Evolutionary conservation across 2,329 filamentous ascomycete species (phyloP).

Genomic region (Clonostachys rhizophaga): DNA sequence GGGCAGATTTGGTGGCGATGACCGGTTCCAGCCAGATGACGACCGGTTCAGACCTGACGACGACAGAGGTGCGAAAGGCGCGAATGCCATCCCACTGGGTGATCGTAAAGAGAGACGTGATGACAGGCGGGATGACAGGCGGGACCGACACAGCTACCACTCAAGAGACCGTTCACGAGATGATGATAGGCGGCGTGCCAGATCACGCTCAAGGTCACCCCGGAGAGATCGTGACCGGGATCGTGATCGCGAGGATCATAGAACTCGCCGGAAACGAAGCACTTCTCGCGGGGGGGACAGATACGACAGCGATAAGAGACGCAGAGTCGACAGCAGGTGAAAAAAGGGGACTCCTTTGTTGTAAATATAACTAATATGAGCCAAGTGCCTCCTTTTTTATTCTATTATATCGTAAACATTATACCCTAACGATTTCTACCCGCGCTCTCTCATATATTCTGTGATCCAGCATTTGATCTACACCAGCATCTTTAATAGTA

Average conservation of each 20-base stretch:
- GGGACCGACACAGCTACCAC: slow-evolving; percentile 17
- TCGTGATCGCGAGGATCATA: slow-evolving; percentile 21
- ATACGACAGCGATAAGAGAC: slow-evolving; percentile 55
- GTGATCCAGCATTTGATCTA: slow-evolving; percentile 60
- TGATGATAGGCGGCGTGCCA: slow-evolving; percentile 13
- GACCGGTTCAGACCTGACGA: slow-evolving; percentile 37
- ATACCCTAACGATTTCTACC: slow-evolving; percentile 83
- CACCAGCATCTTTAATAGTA: slow-evolving; percentile 51
- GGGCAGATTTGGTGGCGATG: slow-evolving; percentile 44
- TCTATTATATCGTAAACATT: slow-evolving; percentile 5
- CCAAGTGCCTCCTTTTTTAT: too few relatives aligned
- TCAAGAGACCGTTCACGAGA: slow-evolving; percentile 6
- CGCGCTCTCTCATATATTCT: slow-evolving; percentile 76
- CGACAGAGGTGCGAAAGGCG: slow-evolving; percentile 48
- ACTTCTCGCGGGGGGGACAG: slow-evolving; percentile 49
- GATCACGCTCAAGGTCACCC: slow-evolving; percentile 45
- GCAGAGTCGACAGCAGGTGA: slow-evolving; percentile 43
- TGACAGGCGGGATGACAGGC: slow-evolving; percentile 21
- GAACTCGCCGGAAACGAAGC: slow-evolving; percentile 51
- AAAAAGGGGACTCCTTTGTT: too few relatives aligned
- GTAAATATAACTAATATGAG: too few relatives aligned
- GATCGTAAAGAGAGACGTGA: slow-evolving; percentile 40
- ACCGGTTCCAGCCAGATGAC: slow-evolving; percentile 63
- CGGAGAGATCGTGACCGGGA: slow-evolving; percentile 34
- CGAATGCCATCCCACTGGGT: slow-evolving; percentile 67